Conservation (phyloP, 1,284 basidiomycete species). For the Naganishia sp. region DNA sequence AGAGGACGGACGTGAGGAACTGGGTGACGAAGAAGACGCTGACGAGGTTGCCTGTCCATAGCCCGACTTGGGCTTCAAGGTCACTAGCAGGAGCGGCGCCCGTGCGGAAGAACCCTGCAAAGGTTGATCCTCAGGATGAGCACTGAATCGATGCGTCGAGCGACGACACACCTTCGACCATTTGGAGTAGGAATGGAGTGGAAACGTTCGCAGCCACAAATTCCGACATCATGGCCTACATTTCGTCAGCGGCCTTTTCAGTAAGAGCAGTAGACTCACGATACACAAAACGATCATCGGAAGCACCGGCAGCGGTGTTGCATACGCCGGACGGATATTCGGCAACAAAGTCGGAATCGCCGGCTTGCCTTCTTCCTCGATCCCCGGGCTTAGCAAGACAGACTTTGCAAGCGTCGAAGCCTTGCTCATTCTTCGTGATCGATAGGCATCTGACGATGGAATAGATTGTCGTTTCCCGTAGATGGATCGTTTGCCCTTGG, state of each 20-base stretch:
- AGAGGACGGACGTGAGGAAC: conserved; percentile 87
- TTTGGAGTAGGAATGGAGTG: conserved; percentile 83
- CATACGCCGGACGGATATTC: conserved; percentile 53
- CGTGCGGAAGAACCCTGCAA: conserved; percentile 43
- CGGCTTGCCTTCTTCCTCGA: conserved; percentile 30
- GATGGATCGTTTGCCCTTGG: conserved; percentile 4
- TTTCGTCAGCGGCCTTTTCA: background rate
- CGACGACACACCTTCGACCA: conserved; percentile 74
- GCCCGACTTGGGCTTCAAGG: conserved; percentile 50
- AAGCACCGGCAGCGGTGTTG: conserved; percentile 78
- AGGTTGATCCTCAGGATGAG: background rate
- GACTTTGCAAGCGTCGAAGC: conserved; percentile 5
- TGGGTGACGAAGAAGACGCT: conserved; percentile 59
- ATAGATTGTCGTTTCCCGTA: background rate
- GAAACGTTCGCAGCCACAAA: conserved; percentile 88
- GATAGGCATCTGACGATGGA: conserved; percentile 1
- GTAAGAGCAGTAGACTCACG: conserved; percentile 57
- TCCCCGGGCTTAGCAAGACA: conserved; percentile 17
- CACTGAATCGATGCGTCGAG: background rate
- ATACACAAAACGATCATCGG: conserved; percentile 90
- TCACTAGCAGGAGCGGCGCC: conserved; percentile 42
- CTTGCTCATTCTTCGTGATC: conserved; percentile 23
- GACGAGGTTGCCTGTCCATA: conserved; percentile 56
- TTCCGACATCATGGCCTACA: conserved; percentile 85
- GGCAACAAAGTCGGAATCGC: conserved; percentile 52